These are phyloP conservation scores for Eragrostis nindensis DNA, from an alignment of 176 grass and related monocot species.

Conservation along the genomic window DNA sequence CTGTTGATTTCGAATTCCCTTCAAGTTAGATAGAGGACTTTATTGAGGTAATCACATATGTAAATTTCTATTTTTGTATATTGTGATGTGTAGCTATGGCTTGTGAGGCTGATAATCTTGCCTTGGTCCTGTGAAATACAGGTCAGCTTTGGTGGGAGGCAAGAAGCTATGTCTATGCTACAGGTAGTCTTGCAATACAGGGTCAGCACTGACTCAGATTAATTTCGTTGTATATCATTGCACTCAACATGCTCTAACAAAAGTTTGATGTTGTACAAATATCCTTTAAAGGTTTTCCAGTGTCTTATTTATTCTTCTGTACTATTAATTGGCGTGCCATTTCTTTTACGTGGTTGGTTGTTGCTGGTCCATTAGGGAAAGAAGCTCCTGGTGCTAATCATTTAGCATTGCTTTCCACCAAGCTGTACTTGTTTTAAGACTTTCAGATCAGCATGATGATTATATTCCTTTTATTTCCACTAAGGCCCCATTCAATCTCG, in stretches of 20 bases:
- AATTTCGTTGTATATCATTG: no score
- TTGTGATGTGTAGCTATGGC: no score
- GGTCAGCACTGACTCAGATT: no score
- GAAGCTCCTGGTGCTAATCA: slow-evolving; percentile 2
- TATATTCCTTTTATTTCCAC: neutral
- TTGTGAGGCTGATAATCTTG: neutral
- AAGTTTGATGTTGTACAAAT: neutral
- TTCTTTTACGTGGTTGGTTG: neutral
- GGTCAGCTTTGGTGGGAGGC: neutral
- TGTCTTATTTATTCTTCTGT: neutral
- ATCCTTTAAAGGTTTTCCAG: neutral
- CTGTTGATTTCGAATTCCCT: neutral
- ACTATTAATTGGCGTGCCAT: neutral
- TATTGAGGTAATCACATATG: neutral
- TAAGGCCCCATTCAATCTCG: neutral
- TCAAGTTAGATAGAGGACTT: neutral
- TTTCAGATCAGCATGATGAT: neutral
- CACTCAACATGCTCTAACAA: neutral
- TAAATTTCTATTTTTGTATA: neutral
- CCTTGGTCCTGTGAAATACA: neutral
- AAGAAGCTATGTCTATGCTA: neutral
- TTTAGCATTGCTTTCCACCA: slow-evolving; percentile 12
- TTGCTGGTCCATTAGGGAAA: neutral
- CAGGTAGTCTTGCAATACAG: no score
- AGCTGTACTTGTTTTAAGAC: neutral